A percentile compares a stretch with the other conserved stretches of the same genome.
Conservation (phyloP, 2,329 filamentous ascomycete species). For the Dactylellina cionopaga region DNA sequence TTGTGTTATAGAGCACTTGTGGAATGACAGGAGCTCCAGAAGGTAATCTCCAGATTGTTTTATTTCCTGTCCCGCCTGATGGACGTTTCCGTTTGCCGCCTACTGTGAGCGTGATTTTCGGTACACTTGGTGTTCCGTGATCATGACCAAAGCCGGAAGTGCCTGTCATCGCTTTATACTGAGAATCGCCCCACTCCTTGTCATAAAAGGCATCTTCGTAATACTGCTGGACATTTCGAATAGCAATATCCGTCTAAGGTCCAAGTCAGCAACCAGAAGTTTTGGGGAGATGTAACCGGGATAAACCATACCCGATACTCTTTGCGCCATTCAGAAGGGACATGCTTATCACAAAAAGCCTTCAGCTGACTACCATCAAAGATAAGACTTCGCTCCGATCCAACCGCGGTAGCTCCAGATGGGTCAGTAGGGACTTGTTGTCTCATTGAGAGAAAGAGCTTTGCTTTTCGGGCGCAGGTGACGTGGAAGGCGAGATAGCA, state of each 20-base stretch:
- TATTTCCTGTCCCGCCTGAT: conserved; percentile 61
- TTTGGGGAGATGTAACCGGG: background rate
- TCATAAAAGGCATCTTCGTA: conserved; percentile 91
- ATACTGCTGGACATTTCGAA: conserved; percentile 83
- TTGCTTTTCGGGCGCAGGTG: conserved; percentile 88
- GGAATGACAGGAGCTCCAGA: conserved; percentile 96
- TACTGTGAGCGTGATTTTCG: conserved; percentile 67
- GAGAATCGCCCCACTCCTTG: conserved; percentile 89
- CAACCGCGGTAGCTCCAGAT: conserved; percentile 79
- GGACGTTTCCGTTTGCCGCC: conserved; percentile 70
- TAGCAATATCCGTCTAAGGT: conserved; percentile 70
- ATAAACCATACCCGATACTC: conserved; percentile 75
- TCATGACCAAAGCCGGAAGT: conserved; percentile 53
- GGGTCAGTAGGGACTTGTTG: conserved; percentile 68
- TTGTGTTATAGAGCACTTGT: conserved; percentile 83
- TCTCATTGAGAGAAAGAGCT: conserved; percentile 95
- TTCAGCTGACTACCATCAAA: conserved; percentile 68
- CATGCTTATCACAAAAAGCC: conserved; percentile 95
- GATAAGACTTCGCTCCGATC: conserved; percentile 60
- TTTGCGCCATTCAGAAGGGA: conserved; percentile 84
- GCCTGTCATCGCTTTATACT: conserved; percentile 77
- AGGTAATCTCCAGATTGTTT: conserved; percentile 87
- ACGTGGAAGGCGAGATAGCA: conserved; percentile 98
- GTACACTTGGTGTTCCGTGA: conserved; percentile 60
- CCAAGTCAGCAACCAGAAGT: background rate